Evolutionary conservation across 768 basidiomycete species (phyloP).

Genomic region (Tylopilus sp.): DNA sequence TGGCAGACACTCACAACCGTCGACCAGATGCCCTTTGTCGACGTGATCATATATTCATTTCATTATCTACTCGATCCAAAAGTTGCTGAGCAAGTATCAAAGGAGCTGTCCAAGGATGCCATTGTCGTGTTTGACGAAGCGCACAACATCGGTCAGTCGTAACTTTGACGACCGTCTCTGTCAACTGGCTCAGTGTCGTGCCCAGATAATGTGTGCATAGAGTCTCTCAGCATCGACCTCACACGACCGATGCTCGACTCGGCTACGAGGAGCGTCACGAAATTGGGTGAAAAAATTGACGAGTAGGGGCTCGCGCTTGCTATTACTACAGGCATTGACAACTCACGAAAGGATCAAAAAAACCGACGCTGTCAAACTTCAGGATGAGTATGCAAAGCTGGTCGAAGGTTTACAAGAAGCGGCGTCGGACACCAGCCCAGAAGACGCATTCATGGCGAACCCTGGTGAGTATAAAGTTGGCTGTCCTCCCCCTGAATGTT

Average conservation of each 20-base stretch:
- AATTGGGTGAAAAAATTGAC: slow-evolving; percentile 88
- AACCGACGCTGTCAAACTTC: slow-evolving; percentile 89
- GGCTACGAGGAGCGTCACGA: slow-evolving; percentile 81
- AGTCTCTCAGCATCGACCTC: slow-evolving; percentile 94
- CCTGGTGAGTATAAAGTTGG: slow-evolving; percentile 55
- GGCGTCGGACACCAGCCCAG: slow-evolving; percentile 49
- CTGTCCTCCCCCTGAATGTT: not conserved
- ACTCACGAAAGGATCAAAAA: slow-evolving; percentile 70
- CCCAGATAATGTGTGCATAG: slow-evolving; percentile 97
- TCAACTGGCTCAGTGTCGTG: slow-evolving; percentile 1
- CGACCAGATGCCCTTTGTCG: slow-evolving; percentile 91
- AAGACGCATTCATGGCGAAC: slow-evolving; percentile 86
- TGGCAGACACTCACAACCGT: not conserved
- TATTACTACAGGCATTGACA: slow-evolving; percentile 3
- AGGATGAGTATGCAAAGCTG: slow-evolving; percentile 94
- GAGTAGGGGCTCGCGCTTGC: slow-evolving; percentile 56
- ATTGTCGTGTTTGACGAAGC: slow-evolving; percentile 99
- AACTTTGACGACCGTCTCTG: not conserved
- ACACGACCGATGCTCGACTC: slow-evolving; percentile 98
- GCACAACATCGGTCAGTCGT: slow-evolving; percentile 86
- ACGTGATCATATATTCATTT: slow-evolving; percentile 98
- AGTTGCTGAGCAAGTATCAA: slow-evolving; percentile 98
- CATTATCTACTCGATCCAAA: slow-evolving; percentile 99
- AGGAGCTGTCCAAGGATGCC: slow-evolving; percentile 94
- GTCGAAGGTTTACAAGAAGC: slow-evolving; percentile 91